Percentiles rank a stretch among this genome's conserved stretches.
Conservation (phyloP, 2,329 filamentous ascomycete genomes). For the Dissoconium aciculare region DNA sequence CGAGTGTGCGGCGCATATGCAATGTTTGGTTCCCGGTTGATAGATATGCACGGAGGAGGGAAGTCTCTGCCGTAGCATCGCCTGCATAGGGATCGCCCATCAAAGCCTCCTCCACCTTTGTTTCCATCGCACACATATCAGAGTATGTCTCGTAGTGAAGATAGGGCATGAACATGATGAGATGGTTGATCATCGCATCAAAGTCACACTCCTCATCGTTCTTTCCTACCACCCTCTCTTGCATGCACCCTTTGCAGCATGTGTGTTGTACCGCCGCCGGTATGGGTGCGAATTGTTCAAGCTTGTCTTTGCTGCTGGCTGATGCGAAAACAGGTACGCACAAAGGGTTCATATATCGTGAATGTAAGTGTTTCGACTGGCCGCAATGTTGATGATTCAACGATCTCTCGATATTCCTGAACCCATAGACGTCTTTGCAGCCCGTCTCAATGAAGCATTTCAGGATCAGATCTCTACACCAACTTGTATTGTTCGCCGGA, state of each 20-base stretch:
- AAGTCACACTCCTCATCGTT: background rate
- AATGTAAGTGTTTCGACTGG: slow-evolving; percentile 34
- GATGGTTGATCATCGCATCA: slow-evolving; percentile 20
- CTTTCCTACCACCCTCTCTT: background rate
- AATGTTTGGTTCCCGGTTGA: slow-evolving; percentile 30
- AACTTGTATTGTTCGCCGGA: slow-evolving; percentile 38
- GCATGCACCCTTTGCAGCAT: background rate
- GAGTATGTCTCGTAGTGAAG: slow-evolving; percentile 44
- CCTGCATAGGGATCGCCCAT: slow-evolving; percentile 16
- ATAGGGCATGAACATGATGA: slow-evolving; percentile 44
- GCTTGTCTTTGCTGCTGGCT: background rate
- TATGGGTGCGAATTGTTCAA: background rate
- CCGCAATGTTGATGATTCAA: slow-evolving; percentile 47
- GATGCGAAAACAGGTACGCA: slow-evolving; percentile 19
- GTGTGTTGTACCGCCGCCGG: background rate
- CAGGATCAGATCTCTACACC: slow-evolving; percentile 46
- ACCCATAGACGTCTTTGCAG: slow-evolving; percentile 43
- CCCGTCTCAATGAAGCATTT: slow-evolving; percentile 49
- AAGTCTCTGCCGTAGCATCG: slow-evolving; percentile 26
- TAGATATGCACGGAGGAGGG: slow-evolving; percentile 37
- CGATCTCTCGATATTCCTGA: slow-evolving; percentile 45
- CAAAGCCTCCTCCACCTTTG: slow-evolving; percentile 42
- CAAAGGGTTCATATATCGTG: slow-evolving; percentile 45
- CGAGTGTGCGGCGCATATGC: slow-evolving; percentile 46
- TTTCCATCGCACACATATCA: slow-evolving; percentile 21